Base-by-base conservation (phyloP, 2,329 filamentous ascomycete genomes). In the Huntiella decipiens region DNA sequence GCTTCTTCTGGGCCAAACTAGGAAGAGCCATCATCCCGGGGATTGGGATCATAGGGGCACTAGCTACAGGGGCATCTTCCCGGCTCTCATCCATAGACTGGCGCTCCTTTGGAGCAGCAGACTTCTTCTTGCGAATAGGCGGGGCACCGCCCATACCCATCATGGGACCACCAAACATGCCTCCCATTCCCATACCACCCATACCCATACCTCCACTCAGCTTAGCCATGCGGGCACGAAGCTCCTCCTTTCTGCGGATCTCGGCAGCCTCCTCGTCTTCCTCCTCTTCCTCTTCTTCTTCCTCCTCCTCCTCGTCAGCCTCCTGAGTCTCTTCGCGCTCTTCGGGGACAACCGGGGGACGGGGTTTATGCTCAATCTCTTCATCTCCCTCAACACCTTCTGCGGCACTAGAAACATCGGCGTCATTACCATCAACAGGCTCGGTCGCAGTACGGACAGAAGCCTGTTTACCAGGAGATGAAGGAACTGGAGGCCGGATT, bases 151-250 rank as follows among this genome's bases (percentile, higher is more conserved):
- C 58, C 63, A 80, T 71, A 12, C 77, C 72, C 58, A 85, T 73
- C 50, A 75, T 76, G 33, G 78, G 75, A 15, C 73, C 72, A 13
- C 83, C 84, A 60, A 93, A 92, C 77, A 96, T 91, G 55, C 85
- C 84, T 58, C 85, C 77, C 34, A 36, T 36, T 13, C 34, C 31
- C 77, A 95, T 91, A 55, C 85, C 84, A 58, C 85, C 77, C 80
- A 96, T 93, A 40, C 85, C 85, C 84, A 94, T 94, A 16, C 88
- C 88, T 46, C 88, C 88, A 54, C 88, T 93, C 81, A 98, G 91
- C 64, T 94, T 95, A 39, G 91, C 91, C 85, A 98, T 98, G 54
- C 91, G 77, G 51, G 91, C 86, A 50, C 91, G 77, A 31, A 98
- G 68, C 58, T 95, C 88, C 62, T 94, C 78, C 58, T 80, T 82